Evolutionary conservation across 305 asterid genomes (phyloP).

Genomic region (Fraxinus dipetala): DNA sequence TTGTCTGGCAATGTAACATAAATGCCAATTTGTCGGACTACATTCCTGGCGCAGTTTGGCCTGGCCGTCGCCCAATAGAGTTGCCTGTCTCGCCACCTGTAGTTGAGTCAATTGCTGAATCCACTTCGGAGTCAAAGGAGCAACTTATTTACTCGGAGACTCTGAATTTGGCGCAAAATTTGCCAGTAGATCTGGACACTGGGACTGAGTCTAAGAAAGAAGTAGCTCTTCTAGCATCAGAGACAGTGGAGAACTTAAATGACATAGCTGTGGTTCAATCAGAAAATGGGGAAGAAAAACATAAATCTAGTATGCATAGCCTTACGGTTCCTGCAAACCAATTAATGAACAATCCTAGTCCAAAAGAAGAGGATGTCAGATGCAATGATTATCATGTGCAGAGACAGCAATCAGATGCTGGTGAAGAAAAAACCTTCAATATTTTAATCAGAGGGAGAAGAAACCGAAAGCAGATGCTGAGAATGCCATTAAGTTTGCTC

Average conservation of each 20-base stretch:
- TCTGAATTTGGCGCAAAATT: constrained; percentile 46
- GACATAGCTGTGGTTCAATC: constrained; percentile 42
- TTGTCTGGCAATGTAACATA: constrained; percentile 77
- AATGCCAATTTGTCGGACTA: constrained; percentile 56
- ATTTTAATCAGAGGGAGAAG: constrained; percentile 84
- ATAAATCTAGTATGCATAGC: constrained; percentile 34
- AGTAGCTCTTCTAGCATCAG: constrained; percentile 50
- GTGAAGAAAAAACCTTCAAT: constrained; percentile 67
- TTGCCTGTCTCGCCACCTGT: constrained; percentile 59
- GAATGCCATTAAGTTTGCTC: constrained; percentile 93
- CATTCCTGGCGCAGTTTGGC: constrained; percentile 73
- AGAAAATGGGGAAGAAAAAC: constrained; percentile 36
- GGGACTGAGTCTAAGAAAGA: constrained; percentile 62
- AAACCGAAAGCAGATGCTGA: constrained; percentile 75
- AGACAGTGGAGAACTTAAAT: constrained; percentile 44
- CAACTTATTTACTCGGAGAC: constrained; percentile 47
- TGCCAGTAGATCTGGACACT: constrained; percentile 57
- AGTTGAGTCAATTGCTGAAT: constrained; percentile 53
- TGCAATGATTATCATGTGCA: constrained; percentile 34
- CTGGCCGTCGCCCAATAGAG: constrained; percentile 68
- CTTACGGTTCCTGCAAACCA: constrained; percentile 41
- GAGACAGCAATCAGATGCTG: constrained; percentile 41
- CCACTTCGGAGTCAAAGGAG: constrained; percentile 42
- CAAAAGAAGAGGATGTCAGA: constrained; percentile 38
- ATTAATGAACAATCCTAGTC: constrained; percentile 30